These are phyloP conservation scores for Leptographium radiaticola DNA, from an alignment of 2,329 filamentous ascomycete species.

Conservation along the genomic window DNA sequence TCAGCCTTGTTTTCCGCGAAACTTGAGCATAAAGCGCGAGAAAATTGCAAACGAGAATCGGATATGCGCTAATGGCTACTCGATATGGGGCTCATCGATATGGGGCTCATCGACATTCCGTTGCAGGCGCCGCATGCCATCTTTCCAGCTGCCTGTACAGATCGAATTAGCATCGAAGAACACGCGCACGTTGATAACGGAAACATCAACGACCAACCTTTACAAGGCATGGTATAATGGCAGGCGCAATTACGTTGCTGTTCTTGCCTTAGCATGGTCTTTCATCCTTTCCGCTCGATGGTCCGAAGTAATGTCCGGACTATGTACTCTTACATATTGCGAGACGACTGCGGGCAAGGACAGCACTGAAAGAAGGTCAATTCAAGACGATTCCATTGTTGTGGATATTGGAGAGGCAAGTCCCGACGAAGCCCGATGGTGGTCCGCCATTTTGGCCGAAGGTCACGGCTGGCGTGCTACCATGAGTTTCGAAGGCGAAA, in stretches of 20 bases:
- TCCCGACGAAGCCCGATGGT: constrained; percentile 6
- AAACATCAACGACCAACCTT: neutral
- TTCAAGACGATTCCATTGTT: neutral
- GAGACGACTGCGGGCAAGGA: neutral
- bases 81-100: constrained; percentile 3
- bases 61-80: constrained; percentile 1
- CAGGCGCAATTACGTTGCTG: constrained; percentile 1
- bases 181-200: neutral
- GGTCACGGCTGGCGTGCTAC: constrained; percentile 10
- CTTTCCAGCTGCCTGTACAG: constrained; percentile 3
- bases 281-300: constrained; percentile 6
- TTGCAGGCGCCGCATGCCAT: neutral
- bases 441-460: constrained; percentile 5
- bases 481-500: constrained; percentile 4
- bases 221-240: constrained; percentile 1
- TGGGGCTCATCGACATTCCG: constrained; percentile 1
- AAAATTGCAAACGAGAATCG: constrained; percentile 3
- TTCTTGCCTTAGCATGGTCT: constrained; percentile 6
- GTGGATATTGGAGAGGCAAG: constrained; percentile 6
- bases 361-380: neutral
- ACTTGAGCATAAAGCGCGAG: constrained; percentile 2
- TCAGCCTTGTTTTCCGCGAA: constrained; percentile 2
- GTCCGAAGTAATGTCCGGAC: constrained; percentile 4
- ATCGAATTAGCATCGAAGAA: constrained; percentile 5
- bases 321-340: constrained; percentile 1